Conservation (phyloP, 2,329 filamentous ascomycete species). For the Fusarium denticulatum region DNA sequence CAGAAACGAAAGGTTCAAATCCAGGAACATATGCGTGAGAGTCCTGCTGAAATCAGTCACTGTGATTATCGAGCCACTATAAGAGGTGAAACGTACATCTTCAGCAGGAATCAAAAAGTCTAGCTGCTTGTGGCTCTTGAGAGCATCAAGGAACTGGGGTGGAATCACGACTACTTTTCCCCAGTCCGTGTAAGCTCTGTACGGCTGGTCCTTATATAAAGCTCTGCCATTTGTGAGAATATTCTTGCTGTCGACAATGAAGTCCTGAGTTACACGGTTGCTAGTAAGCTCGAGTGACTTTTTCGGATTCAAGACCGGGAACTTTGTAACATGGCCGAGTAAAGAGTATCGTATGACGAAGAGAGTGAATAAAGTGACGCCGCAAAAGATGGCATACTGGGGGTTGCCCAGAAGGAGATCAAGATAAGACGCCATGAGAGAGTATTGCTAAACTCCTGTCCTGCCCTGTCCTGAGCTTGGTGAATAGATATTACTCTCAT, state of each 20-base stretch:
- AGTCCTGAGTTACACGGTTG: not conserved
- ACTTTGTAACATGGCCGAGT: not conserved
- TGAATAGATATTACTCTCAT: not conserved
- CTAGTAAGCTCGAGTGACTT: not conserved
- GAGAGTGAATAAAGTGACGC: not conserved
- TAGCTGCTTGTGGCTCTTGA: not conserved
- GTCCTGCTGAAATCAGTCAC: not conserved
- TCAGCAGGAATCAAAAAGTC: not conserved
- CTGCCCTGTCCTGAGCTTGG: not conserved
- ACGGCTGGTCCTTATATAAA: not conserved
- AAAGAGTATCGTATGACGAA: not conserved
- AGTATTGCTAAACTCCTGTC: not conserved
- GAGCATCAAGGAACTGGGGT: not conserved
- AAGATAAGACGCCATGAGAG: not conserved
- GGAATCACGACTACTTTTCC: slow-evolving; percentile 1
- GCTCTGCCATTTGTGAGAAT: not conserved
- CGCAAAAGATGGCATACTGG: slow-evolving; percentile 3
- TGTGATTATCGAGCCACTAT: not conserved
- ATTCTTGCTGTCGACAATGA: not conserved
- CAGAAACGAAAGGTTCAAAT: not conserved
- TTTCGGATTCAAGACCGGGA: slow-evolving; percentile 1
- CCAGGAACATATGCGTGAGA: slow-evolving; percentile 1
- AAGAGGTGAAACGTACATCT: not conserved
- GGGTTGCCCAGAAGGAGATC: not conserved
- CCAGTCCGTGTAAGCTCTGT: not conserved